Evolutionary conservation across 108 stramenopile genomes (phyloP).

Genomic region (Nitzschia inconspicua): DNA sequence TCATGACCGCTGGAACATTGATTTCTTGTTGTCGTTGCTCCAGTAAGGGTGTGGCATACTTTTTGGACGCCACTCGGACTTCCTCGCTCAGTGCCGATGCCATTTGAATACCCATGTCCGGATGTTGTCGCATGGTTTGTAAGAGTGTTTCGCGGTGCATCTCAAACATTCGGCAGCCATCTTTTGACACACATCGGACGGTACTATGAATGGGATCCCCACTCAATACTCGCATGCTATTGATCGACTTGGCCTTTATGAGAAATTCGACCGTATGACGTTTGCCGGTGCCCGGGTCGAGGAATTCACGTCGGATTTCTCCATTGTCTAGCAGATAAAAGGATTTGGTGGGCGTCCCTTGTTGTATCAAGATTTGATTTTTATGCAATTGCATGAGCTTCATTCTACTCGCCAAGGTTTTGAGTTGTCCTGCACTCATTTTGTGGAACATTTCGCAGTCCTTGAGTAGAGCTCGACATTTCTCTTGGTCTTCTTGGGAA

Average conservation of each 20-base stretch:
- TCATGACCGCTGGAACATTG: conserved; percentile 53
- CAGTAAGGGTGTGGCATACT: conserved; percentile 44
- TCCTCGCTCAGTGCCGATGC: conserved; percentile 31
- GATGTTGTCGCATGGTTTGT: conserved; percentile 11
- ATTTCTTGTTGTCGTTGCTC: conserved; percentile 39
- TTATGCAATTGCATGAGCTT: conserved; percentile 12
- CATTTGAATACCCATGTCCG: conserved; percentile 33
- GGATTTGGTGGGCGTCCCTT: conserved; percentile 31
- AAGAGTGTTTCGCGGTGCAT: conserved; percentile 35
- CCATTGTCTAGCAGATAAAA: conserved; percentile 42
- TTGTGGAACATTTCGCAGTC: conserved; percentile 48
- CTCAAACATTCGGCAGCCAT: conserved; percentile 34
- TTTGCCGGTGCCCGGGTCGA: conserved; percentile 25
- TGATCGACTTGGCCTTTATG: conserved; percentile 43
- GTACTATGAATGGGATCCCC: conserved; percentile 33
- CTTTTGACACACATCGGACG: conserved; percentile 24
- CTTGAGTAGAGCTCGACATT: conserved; percentile 26
- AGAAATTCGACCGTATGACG: conserved; percentile 35
- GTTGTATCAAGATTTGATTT: conserved; percentile 26
- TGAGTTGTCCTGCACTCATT: conserved; percentile 16
- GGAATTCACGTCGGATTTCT: conserved; percentile 26
- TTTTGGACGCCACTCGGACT: conserved; percentile 25
- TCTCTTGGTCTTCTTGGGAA: conserved; percentile 13
- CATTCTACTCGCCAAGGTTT: conserved; percentile 28
- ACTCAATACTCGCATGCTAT: conserved; percentile 37